Evolutionary conservation across 2,329 filamentous ascomycete genomes (phyloP).

Genomic region (Berkeleyomyces basicola): DNA sequence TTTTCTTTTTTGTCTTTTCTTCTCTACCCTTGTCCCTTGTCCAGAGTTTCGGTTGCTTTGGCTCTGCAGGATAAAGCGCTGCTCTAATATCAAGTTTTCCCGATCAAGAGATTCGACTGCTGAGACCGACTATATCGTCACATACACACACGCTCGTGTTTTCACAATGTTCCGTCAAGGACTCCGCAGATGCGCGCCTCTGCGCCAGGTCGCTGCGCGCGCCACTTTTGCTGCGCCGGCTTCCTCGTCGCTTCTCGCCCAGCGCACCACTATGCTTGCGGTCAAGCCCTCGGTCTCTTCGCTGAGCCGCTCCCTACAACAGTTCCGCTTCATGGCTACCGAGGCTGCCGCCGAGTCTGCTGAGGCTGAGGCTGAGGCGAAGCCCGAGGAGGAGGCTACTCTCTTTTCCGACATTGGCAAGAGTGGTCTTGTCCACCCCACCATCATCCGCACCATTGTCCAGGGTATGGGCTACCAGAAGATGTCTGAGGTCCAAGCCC

Average conservation of each 20-base stretch:
- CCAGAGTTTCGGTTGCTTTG: not conserved
- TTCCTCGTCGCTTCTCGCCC: constrained; percentile 9
- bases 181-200: constrained; percentile 12
- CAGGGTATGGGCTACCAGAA: constrained; percentile 55
- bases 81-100: constrained; percentile 2
- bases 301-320: constrained; percentile 12
- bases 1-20: not conserved
- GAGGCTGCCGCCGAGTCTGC: constrained; percentile 11
- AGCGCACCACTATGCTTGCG: constrained; percentile 1
- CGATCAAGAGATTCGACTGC: not conserved
- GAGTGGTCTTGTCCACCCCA: constrained; percentile 38
- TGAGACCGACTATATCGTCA: not conserved
- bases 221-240: not conserved
- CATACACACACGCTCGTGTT: not conserved
- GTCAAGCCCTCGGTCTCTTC: constrained; percentile 8
- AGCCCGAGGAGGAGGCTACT: constrained; percentile 18
- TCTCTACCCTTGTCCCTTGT: not conserved
- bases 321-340: constrained; percentile 12
- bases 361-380: not conserved
- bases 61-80: not conserved
- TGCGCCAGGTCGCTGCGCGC: constrained; percentile 11
- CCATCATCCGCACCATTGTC: constrained; percentile 52
- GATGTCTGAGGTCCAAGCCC: constrained; percentile 86
- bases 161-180: constrained; percentile 14
- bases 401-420: constrained; percentile 29